Base-by-base conservation (phyloP, 139 green algal genomes). In the Gonium pectorale region DNA sequence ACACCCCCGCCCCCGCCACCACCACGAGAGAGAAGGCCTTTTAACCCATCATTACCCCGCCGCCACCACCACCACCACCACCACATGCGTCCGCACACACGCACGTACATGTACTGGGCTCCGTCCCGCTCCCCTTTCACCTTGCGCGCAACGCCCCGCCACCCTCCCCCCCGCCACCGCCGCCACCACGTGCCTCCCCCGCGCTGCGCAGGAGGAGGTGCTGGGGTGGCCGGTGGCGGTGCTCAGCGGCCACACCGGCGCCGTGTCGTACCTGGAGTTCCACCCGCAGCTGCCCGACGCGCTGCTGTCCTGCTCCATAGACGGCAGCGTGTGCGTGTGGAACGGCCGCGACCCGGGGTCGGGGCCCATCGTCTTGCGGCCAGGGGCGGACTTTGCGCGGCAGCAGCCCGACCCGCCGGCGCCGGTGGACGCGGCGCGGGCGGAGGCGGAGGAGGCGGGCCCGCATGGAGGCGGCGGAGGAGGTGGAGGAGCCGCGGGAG, bases 321-420 rank as follows among this genome's bases (percentile, higher is more conserved):
- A 98, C 74, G 93, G 94, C 81, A 96, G 90, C 79, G 91, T 87
- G 70, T 91, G 95, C 68, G 83, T 97, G 38, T 97, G 94, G 94
- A 81, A 95, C 72, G 93, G 88, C 0, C 17, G 37, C 0, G 86
- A 94, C 54, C 62, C 70, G 21, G 54, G 60, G 38, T 66, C 68
- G 13, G 66, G 73, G 21, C 43, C 90, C 2, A 33, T 94, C 0
- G 86, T 94, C 51, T 81, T 96, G 72, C 31, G 77, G 49, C 80
- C 82, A 0, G 41, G 70, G n/a, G 54, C 38, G 31, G 54, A 24
- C 21, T 89, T 90, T 85, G 90, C 29, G 66, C 33, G 22, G 21
- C 8, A n/a, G 66, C 66, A 31, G 38, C 66, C 49, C 49, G 13
- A 13, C 49, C 49, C 49, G 17, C 49, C 49, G 49, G 49, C 59